Evolutionary conservation across 441 rosid species (phyloP).

Genomic region (Eutrema salsugineum): DNA sequence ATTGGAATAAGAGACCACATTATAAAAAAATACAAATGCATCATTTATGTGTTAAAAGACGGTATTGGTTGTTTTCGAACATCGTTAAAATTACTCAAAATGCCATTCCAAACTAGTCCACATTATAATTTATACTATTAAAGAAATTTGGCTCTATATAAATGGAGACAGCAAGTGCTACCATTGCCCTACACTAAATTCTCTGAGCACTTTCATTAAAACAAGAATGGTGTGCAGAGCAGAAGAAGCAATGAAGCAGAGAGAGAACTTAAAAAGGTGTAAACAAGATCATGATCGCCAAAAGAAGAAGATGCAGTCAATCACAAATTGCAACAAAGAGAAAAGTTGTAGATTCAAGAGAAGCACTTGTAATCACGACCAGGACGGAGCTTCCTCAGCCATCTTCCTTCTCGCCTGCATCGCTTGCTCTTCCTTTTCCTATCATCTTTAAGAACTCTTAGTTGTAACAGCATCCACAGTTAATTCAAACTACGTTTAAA

Average conservation of each 20-base stretch:
- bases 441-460: conserved; percentile 5
- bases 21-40: neutral
- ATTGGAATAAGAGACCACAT: neutral
- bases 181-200: neutral
- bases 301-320: conserved; percentile 33
- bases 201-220: neutral
- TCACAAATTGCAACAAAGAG: conserved; percentile 66
- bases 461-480: neutral
- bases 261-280: conserved; percentile 31
- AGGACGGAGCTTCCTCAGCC: conserved; percentile 87
- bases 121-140: neutral
- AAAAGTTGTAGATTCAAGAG: conserved; percentile 69
- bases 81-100: neutral
- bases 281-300: conserved; percentile 14
- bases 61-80: neutral
- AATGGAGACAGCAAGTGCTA: conserved; percentile 24
- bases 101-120: conserved; percentile 2
- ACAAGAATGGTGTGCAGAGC: conserved; percentile 43
- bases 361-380: conserved; percentile 67
- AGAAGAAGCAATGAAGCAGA: conserved; percentile 48
- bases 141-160: conserved; percentile 12
- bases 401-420: conserved; percentile 86
- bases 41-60: neutral
- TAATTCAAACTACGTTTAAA: neutral
- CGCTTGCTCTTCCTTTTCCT: conserved; percentile 56